These are phyloP conservation scores for Agarophyton chilense DNA, from an alignment of 23 red algal genomes.

Conservation along the genomic window DNA sequence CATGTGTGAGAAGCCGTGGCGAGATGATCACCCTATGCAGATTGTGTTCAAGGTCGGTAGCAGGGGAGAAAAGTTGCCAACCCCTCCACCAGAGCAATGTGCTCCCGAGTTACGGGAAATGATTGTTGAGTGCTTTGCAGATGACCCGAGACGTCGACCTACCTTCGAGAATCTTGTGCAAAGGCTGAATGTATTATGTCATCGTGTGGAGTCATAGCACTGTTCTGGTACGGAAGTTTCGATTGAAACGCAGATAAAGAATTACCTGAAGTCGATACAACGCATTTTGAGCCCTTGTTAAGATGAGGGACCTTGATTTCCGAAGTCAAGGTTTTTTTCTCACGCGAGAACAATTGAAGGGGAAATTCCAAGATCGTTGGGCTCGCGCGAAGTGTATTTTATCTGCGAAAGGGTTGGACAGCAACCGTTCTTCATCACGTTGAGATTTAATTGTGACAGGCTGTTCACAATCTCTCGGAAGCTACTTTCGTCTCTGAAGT, in stretches of 20 bases:
- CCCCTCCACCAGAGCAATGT: constrained; percentile 76
- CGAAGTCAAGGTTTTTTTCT: not conserved
- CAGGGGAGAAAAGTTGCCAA: constrained; percentile 81
- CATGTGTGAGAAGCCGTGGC: constrained; percentile 96
- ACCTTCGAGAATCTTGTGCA: constrained; percentile 63
- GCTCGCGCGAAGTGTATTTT: not conserved
- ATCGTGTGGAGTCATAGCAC: constrained; percentile 69
- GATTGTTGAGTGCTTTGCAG: constrained; percentile 83
- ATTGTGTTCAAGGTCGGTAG: constrained; percentile 92
- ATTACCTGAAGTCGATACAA: not conserved
- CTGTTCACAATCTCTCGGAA: not conserved
- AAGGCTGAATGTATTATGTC: constrained; percentile 69
- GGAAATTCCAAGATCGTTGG: not conserved
- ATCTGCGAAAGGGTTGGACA: not conserved
- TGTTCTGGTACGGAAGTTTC: not conserved
- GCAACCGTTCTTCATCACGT: not conserved
- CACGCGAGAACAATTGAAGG: not conserved
- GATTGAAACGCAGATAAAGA: not conserved
- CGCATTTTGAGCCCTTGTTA: not conserved
- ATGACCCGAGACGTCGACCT: constrained; percentile 74
- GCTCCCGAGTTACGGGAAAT: constrained; percentile 76
- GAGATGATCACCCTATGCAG: constrained; percentile 96
- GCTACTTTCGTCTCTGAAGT: not conserved
- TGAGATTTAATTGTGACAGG: not conserved
- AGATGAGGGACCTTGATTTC: not conserved